Percentiles rank a stretch among this genome's conserved stretches.
Evolutionary conservation across 2,329 filamentous ascomycete genomes (phyloP).

Genomic region (Fusarium nematophilum): DNA sequence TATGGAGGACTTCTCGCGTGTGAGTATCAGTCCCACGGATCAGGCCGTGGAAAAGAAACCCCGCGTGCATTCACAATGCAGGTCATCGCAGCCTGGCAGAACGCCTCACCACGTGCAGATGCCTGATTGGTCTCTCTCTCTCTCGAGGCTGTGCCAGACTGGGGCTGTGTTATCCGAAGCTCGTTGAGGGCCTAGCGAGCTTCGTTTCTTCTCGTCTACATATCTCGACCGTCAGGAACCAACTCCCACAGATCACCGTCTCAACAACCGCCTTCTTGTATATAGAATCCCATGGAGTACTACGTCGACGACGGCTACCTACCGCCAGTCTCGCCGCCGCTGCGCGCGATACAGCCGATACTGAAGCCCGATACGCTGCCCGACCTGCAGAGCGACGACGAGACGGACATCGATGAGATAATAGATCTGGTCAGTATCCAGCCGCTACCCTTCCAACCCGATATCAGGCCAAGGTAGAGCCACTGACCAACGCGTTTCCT

Average conservation of each 20-base stretch:
- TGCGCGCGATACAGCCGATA: not conserved
- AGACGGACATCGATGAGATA: not conserved
- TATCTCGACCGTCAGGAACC: too few relatives aligned
- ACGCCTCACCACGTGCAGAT: not conserved
- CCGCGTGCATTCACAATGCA: constrained; percentile 2
- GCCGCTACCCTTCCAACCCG: too few relatives aligned
- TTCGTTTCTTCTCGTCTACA: too few relatives aligned
- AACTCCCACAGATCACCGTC: too few relatives aligned
- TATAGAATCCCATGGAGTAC: not conserved
- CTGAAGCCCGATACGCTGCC: not conserved
- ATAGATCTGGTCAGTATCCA: not conserved
- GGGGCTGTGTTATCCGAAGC: too few relatives aligned
- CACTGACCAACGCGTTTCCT: not conserved
- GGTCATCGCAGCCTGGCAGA: not conserved
- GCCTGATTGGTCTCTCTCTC: not conserved
- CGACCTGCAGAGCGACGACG: not conserved
- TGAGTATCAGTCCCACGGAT: too few relatives aligned
- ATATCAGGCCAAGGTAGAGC: too few relatives aligned
- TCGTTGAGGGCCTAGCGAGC: too few relatives aligned
- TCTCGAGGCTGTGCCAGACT: not conserved
- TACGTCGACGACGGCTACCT: not conserved
- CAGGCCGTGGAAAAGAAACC: not conserved
- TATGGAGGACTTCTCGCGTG: too few relatives aligned
- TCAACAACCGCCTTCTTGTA: too few relatives aligned
- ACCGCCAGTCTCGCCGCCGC: not conserved